Base-by-base conservation (phyloP, 805 yeast species). In the Tetrapisispora taiwanensis region DNA sequence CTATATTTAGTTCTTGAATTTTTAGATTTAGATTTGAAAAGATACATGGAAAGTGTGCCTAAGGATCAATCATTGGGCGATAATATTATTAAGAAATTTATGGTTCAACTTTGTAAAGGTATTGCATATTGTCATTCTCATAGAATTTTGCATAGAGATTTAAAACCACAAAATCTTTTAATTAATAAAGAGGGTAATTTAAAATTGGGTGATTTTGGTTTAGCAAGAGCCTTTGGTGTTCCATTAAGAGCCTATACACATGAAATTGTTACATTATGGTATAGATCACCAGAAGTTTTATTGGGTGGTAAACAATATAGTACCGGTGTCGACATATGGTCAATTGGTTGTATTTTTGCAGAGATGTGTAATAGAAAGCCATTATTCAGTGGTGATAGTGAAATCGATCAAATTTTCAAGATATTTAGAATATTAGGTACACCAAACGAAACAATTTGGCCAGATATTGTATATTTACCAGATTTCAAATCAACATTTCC, bases 291-390 rank as follows among this genome's bases (percentile, higher is more conserved):
- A 0, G 98, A 90, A 61, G 97, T 92, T 27, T 70, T 92, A 42
- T 73, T 92, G 58, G 98, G 98, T 2, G 87, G 95, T 3, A 78
- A 96, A 54, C 90, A 94, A 45, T 92, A 92, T 66, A 84, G 95
- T 38, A 92, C 98, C 0, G 89, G 96, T 8, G 94, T 92, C 48
- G 98, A 92, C 62, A 86, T 92, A 68, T 92, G 98, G 98, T 87
- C 96, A 15, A 94, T 95, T 14, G 98, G 98, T 14, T 92, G 98
- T 67, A 92, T 92, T 44, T 76, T 92, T 62, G 97, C 97, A 3
- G 98, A 92, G 60, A 90, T 92, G 97, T 83, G 92, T 59, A 85
- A 95, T n/a, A 95, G 98, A 28, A 82, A 90, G 57, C 97, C 98
- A 1, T 70, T 92, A 42, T 92, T 92, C 65, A 95, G 97, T 18